These are phyloP conservation scores for Puccinia brachypodii DNA, from an alignment of 1,284 basidiomycete species.

Conservation along the genomic window DNA sequence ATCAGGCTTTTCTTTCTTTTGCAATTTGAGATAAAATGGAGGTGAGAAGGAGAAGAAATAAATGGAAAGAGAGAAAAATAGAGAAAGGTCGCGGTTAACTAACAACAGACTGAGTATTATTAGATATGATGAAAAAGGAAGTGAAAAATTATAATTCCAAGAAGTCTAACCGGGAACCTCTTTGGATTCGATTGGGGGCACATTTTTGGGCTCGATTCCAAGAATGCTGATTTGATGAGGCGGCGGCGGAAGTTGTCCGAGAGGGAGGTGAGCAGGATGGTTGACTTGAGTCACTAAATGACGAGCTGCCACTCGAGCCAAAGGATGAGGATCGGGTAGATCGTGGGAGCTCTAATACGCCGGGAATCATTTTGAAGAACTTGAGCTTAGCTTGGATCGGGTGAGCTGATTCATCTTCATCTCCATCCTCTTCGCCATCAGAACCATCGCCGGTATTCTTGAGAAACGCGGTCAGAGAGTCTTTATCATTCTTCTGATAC, in stretches of 20 bases:
- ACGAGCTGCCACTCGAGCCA: background rate
- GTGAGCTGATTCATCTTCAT: constrained; percentile 5
- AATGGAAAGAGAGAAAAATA: background rate
- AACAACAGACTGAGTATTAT: background rate
- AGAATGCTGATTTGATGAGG: background rate
- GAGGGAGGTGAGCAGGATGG: background rate
- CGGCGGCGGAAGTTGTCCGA: background rate
- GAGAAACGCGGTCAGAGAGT: constrained; percentile 17
- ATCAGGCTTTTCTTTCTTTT: too few relatives aligned
- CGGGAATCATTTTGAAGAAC: background rate
- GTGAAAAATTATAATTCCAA: background rate
- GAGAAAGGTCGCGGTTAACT: background rate
- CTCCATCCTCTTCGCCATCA: constrained; percentile 24
- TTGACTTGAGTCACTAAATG: background rate
- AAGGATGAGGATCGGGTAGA: background rate
- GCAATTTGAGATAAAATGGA: too few relatives aligned
- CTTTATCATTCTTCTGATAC: background rate
- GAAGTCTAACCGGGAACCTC: background rate
- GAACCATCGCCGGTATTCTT: constrained; percentile 10
- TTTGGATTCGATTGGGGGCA: background rate
- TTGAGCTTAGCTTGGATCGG: background rate
- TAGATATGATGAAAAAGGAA: background rate
- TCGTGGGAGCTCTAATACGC: background rate
- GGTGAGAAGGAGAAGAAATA: too few relatives aligned
- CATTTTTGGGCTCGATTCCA: background rate